phyloP scores from a whole-genome alignment of 2,329 filamentous ascomycete species.

The Trichoderma sp. region DNA sequence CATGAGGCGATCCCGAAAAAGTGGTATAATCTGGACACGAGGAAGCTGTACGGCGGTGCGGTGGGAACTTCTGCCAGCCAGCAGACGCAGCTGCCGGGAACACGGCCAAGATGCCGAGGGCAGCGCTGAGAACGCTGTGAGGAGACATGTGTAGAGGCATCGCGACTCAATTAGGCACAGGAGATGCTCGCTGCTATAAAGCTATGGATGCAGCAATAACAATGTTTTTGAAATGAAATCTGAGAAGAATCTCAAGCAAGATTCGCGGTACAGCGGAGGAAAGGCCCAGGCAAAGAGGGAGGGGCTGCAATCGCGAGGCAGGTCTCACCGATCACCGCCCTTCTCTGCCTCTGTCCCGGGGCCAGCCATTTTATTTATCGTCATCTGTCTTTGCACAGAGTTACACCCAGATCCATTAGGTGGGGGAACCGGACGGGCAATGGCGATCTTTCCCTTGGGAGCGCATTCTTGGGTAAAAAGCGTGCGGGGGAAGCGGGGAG shows the following conservation, averaged over 20 bases:
- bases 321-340: slow-evolving; percentile 7
- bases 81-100: slow-evolving; percentile 11
- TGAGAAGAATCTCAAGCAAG: not conserved
- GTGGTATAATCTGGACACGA: slow-evolving; percentile 29
- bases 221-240: not conserved
- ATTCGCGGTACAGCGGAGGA: not conserved
- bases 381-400: slow-evolving; percentile 3
- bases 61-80: slow-evolving; percentile 14
- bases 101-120: slow-evolving; percentile 10
- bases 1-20: slow-evolving; percentile 27
- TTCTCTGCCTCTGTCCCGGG: not conserved
- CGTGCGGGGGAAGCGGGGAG: slow-evolving; percentile 19
- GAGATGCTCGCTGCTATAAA: not conserved
- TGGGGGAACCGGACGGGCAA: not conserved
- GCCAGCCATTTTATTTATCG: slow-evolving; percentile 17
- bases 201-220: not conserved
- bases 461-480: slow-evolving; percentile 8
- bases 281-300: not conserved
- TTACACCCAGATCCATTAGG: slow-evolving; percentile 15
- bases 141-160: slow-evolving; percentile 14
- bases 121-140: not conserved
- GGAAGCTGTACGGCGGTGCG: slow-evolving; percentile 23
- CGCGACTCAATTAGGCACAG: not conserved
- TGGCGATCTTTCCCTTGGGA: slow-evolving; percentile 4
- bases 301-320: not conserved